Percentiles rank a stretch among this genome's conserved stretches.
Conservation (phyloP, 139 green algal species). For the Chlorella sp. region DNA sequence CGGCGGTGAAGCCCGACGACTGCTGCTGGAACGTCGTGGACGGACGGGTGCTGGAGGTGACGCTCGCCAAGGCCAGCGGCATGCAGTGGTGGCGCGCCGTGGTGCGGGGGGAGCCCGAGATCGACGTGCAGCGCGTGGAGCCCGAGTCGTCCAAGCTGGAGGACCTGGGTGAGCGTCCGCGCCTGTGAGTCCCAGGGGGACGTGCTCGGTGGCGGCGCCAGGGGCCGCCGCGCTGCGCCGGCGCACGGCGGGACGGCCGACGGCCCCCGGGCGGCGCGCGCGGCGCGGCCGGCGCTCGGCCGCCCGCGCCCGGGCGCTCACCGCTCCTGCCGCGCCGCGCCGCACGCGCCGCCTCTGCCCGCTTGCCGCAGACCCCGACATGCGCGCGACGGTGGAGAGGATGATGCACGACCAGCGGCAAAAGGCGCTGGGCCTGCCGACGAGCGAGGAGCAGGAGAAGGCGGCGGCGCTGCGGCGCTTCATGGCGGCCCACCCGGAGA, state of each 20-base stretch:
- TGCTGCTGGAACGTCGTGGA: slow-evolving; percentile 86
- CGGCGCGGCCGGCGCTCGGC: too few species aligned
- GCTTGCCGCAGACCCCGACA: slow-evolving; percentile 73
- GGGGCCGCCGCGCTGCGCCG: too few species aligned
- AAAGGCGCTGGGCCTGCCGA: slow-evolving; percentile 93
- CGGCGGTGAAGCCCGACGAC: slow-evolving; percentile 86
- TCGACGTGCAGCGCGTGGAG: slow-evolving; percentile 93
- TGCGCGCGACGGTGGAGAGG: slow-evolving; percentile 92
- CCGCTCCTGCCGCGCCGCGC: too few species aligned
- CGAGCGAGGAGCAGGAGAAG: slow-evolving; percentile 91
- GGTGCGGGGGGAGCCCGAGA: slow-evolving; percentile 81
- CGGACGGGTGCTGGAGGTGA: slow-evolving; percentile 72
- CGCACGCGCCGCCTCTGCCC: too few species aligned
- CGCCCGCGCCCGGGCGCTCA: too few species aligned
- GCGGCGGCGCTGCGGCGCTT: slow-evolving; percentile 96
- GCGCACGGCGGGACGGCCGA: too few species aligned
- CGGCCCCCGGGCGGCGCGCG: too few species aligned
- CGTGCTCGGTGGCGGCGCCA: too few species aligned
- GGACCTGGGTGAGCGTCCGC: slow-evolving; percentile 71
- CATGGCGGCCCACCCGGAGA: slow-evolving; percentile 94
- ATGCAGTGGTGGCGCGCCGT: slow-evolving; percentile 95
- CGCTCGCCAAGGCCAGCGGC: slow-evolving; percentile 80
- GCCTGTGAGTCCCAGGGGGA: too few species aligned
- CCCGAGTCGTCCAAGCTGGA: slow-evolving; percentile 94
- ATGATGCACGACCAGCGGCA: slow-evolving; percentile 97